Percentiles rank a stretch among this genome's conserved stretches.
Conservation (phyloP, 306 rosid genomes). For the Fragaria nilgerrensis region DNA sequence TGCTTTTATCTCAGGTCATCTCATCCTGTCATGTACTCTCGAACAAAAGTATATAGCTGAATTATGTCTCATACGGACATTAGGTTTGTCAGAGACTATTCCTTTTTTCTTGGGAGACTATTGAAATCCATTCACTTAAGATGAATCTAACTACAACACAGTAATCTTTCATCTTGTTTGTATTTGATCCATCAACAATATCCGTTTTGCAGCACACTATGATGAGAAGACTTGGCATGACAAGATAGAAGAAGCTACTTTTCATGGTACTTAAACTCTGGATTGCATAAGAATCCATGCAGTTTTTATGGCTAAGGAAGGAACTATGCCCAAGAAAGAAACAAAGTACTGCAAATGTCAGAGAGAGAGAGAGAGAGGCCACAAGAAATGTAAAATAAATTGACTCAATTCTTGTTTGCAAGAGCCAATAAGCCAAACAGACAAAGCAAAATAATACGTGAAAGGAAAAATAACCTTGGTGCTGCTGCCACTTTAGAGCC, state of each 20-base stretch:
- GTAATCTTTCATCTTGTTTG: neutral
- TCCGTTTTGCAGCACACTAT: neutral
- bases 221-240: neutral
- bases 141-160: neutral
- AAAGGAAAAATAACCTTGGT: conserved; percentile 62
- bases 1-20: neutral
- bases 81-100: neutral
- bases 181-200: neutral
- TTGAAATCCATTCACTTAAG: neutral
- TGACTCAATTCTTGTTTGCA: neutral
- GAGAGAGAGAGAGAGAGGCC: neutral
- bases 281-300: neutral
- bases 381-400: neutral
- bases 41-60: neutral
- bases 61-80: neutral
- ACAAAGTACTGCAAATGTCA: neutral
- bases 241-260: neutral
- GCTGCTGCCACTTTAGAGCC: conserved; percentile 99
- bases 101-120: neutral
- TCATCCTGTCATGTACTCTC: neutral
- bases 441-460: neutral
- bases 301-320: conserved; percentile 3
- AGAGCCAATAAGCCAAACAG: neutral
- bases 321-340: neutral
- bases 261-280: neutral